phyloP scores from a whole-genome alignment of 1,284 basidiomycete species.

The Austroboletus niveus region DNA sequence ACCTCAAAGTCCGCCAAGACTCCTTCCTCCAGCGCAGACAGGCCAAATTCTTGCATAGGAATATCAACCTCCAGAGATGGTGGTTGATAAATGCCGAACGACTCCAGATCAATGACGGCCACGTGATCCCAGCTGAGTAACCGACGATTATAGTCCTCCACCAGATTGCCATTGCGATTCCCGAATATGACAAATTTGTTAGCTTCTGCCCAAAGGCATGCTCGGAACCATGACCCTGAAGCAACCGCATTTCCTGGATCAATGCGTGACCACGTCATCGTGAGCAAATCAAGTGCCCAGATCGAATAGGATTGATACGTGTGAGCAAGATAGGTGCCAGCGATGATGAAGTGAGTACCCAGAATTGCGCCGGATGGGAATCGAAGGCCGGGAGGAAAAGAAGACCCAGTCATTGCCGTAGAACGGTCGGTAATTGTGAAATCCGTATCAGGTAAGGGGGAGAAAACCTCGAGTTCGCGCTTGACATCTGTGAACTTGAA shows the following conservation, averaged over 20 bases:
- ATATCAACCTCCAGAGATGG: conserved; percentile 69
- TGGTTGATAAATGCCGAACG: conserved; percentile 90
- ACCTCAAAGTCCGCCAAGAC: conserved; percentile 86
- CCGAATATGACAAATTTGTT: conserved; percentile 90
- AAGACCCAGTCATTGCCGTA: conserved; percentile 68
- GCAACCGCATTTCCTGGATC: conserved; percentile 79
- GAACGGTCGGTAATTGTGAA: conserved; percentile 75
- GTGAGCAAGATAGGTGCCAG: conserved; percentile 87
- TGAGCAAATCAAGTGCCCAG: conserved; percentile 81
- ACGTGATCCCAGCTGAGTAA: conserved; percentile 90
- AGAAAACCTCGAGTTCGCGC: conserved; percentile 86
- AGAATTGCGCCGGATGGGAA: conserved; percentile 92
- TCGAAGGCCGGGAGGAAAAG: conserved; percentile 86
- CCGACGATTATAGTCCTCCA: conserved; percentile 88
- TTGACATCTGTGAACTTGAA: conserved; percentile 89
- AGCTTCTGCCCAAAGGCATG: conserved; percentile 74
- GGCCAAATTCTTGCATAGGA: conserved; percentile 72
- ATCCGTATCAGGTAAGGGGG: conserved; percentile 69
- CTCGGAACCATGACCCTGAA: conserved; percentile 86
- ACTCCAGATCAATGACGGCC: conserved; percentile 87
- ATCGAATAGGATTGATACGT: conserved; percentile 88
- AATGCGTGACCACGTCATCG: conserved; percentile 82
- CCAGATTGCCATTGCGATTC: conserved; percentile 81
- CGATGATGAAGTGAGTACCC: conserved; percentile 84
- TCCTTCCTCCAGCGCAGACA: conserved; percentile 76